phyloP scores from a whole-genome alignment of 2,329 filamentous ascomycete species.

The Alternaria sp. region DNA sequence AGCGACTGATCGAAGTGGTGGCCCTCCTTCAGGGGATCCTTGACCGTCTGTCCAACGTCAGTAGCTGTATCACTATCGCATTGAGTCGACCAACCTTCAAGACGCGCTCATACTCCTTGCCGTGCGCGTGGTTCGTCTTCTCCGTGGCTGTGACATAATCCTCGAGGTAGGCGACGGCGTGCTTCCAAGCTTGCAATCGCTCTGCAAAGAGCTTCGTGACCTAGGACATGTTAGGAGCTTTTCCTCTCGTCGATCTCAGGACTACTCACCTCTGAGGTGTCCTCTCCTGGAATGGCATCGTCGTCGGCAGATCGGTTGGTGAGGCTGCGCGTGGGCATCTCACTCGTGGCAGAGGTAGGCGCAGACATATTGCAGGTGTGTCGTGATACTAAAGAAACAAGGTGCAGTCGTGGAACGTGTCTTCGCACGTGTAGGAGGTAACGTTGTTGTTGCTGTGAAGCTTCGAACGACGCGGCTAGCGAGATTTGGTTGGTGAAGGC shows the following conservation, averaged over 20 bases:
- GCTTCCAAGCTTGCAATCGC: conserved; percentile 93
- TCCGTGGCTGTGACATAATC: conserved; percentile 86
- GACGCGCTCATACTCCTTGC: conserved; percentile 94
- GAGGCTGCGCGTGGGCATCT: conserved; percentile 37
- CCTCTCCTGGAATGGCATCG: conserved; percentile 57
- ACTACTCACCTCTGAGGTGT: conserved; percentile 51
- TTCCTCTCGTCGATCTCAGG: rapidly evolving
- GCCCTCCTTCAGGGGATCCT: conserved; percentile 82
- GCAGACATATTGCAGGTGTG: conserved; percentile 33
- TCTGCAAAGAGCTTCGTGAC: conserved; percentile 74
- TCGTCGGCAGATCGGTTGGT: conserved; percentile 48
- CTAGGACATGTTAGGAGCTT: conserved; percentile 1
- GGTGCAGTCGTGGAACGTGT: background rate
- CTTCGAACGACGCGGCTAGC: conserved; percentile 7
- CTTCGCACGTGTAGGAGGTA: background rate
- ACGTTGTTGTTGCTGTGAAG: conserved; percentile 1
- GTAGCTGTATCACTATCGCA: background rate
- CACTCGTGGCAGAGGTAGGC: conserved; percentile 41
- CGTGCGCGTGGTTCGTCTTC: conserved; percentile 81
- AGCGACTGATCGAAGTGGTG: conserved; percentile 91
- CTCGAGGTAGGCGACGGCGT: conserved; percentile 88
- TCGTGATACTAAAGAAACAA: background rate
- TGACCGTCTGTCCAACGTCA: conserved; percentile 70
- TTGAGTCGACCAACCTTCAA: conserved; percentile 68
- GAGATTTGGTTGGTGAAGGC: conserved; percentile 3